Evolutionary conservation across 441 rosid genomes (phyloP).

Genomic region (Adansonia grandidieri): DNA sequence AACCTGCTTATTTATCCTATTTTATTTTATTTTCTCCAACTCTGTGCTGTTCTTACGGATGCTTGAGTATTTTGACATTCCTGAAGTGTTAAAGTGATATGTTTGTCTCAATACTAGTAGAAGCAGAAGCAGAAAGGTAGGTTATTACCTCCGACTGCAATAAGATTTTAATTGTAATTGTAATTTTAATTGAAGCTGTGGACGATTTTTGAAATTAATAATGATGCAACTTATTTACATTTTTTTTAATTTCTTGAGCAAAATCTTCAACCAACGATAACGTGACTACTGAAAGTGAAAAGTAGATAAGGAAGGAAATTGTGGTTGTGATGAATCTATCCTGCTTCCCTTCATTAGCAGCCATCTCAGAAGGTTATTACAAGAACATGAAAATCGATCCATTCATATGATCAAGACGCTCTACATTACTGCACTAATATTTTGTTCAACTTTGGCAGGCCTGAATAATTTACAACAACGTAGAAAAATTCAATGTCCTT

Average conservation of each 20-base stretch:
- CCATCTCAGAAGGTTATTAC: not conserved
- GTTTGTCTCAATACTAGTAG: constrained; percentile 63
- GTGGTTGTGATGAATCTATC: constrained; percentile 4
- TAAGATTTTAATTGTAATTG: constrained; percentile 54
- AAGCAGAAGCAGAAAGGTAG: constrained; percentile 56
- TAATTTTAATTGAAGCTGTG: no score
- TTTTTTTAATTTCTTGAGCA: not conserved
- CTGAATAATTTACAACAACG: not conserved
- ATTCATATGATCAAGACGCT: not conserved
- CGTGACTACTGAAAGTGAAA: not conserved
- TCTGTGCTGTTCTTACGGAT: constrained; percentile 49
- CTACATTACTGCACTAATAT: not conserved
- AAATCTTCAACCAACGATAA: not conserved
- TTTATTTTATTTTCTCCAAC: not conserved
- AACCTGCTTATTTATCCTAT: not conserved
- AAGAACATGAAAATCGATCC: not conserved
- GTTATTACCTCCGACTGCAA: constrained; percentile 78
- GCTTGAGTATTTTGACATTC: constrained; percentile 76
- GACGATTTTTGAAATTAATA: no score
- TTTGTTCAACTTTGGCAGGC: not conserved
- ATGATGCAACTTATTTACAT: not conserved
- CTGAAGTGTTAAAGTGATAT: constrained; percentile 60
- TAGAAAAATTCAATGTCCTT: not conserved
- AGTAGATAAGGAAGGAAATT: not conserved
- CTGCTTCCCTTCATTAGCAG: not conserved